Conservation (phyloP, 2,329 filamentous ascomycete species). For the Penicillium sp. region DNA sequence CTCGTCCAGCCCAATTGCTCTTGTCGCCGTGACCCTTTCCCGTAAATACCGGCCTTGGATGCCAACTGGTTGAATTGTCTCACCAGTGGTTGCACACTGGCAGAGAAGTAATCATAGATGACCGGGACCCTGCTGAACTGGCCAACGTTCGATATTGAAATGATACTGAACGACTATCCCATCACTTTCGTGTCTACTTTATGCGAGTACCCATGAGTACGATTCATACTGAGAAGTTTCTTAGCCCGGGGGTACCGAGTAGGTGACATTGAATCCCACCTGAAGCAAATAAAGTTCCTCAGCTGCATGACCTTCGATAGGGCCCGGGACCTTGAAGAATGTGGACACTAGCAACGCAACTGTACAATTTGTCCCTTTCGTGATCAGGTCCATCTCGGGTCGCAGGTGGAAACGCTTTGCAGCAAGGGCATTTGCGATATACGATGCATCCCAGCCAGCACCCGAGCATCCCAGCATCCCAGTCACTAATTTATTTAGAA, state of each 20-base stretch:
- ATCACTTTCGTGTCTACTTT: not conserved
- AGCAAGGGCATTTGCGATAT: constrained; percentile 8
- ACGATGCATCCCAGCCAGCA: not conserved
- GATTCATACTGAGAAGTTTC: not conserved
- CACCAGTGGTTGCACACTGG: not conserved
- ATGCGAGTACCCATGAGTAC: not conserved
- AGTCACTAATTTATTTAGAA: not conserved
- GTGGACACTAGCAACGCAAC: not conserved
- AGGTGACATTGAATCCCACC: not conserved
- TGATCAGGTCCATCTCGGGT: not conserved
- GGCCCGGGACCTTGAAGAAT: not conserved
- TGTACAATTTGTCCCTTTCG: not conserved
- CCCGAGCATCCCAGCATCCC: not conserved
- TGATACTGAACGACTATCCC: not conserved
- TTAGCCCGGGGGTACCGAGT: not conserved
- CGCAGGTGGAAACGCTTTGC: not conserved
- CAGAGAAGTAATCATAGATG: not conserved
- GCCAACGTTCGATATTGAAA: not conserved
- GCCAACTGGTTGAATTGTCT: not conserved
- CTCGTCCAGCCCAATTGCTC: not conserved
- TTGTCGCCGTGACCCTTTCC: not conserved
- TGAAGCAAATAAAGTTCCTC: not conserved
- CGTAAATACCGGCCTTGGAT: not conserved
- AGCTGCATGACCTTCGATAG: not conserved
- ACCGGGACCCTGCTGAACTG: not conserved